A percentile compares a stretch with the other conserved stretches of the same genome.
These are phyloP conservation scores for Thermothielavioides terrestris DNA, from an alignment of 495 filamentous ascomycete species.

Conservation along the genomic window DNA sequence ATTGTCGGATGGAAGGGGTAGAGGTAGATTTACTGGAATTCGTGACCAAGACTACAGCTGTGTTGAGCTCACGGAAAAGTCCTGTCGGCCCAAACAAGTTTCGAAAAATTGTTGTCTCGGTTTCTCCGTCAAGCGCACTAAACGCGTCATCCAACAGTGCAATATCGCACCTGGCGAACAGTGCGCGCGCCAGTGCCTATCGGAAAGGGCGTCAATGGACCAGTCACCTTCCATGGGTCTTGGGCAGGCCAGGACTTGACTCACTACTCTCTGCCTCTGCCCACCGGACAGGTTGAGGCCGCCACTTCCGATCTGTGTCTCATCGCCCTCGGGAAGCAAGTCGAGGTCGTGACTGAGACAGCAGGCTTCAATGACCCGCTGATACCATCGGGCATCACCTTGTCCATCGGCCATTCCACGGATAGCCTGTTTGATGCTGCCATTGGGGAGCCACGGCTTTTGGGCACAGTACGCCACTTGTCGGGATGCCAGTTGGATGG, in stretches of 20 bases:
- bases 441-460: constrained; percentile 48
- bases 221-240: no score
- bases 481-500: constrained; percentile 21
- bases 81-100: constrained; percentile 35
- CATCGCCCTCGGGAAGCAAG: constrained; percentile 46
- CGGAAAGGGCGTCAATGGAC: no score
- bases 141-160: constrained; percentile 34
- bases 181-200: constrained; percentile 30
- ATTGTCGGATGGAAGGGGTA: no score
- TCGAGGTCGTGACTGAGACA: constrained; percentile 47
- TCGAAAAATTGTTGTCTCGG: constrained; percentile 30
- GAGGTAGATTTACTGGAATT: constrained; percentile 21
- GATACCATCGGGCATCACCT: constrained; percentile 48
- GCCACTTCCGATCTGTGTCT: constrained; percentile 50
- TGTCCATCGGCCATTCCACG: constrained; percentile 18
- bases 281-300: constrained; percentile 55
- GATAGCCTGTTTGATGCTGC: constrained; percentile 45
- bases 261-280: constrained; percentile 49
- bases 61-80: constrained; percentile 24
- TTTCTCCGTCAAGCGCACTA: constrained; percentile 29
- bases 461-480: constrained; percentile 35
- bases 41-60: constrained; percentile 36
- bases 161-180: constrained; percentile 25
- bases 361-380: constrained; percentile 46
- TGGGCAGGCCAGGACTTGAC: neutral